phyloP scores from a whole-genome alignment of 1,284 basidiomycete species.

The Stygiomarasmius scandens region DNA sequence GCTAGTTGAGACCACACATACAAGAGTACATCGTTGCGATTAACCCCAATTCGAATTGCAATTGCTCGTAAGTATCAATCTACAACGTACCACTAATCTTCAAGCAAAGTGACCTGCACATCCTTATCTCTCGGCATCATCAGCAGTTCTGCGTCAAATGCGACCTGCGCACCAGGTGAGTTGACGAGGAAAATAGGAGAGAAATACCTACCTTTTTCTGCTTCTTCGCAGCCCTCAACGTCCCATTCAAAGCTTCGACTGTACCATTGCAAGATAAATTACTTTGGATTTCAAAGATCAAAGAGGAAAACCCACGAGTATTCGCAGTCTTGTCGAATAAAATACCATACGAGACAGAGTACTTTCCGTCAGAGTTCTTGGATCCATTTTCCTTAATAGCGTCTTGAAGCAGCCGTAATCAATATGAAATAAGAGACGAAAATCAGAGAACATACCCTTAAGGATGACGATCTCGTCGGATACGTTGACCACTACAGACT shows the following conservation, averaged over 20 bases:
- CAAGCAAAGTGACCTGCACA: constrained; percentile 41
- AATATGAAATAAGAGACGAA: neutral
- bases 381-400: constrained; percentile 45
- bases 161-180: constrained; percentile 33
- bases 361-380: constrained; percentile 36
- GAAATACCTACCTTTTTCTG: constrained; percentile 43
- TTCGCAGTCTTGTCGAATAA: constrained; percentile 49
- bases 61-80: too few relatives aligned
- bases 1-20: too few relatives aligned
- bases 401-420: constrained; percentile 22
- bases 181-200: neutral
- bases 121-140: constrained; percentile 52
- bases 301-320: constrained; percentile 33
- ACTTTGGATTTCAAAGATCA: neutral
- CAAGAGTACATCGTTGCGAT: too few relatives aligned
- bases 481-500: constrained; percentile 25
- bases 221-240: constrained; percentile 44
- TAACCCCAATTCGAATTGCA: too few relatives aligned
- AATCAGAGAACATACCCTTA: constrained; percentile 26
- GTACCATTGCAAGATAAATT: neutral
- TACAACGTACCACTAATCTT: constrained; percentile 23
- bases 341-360: constrained; percentile 40
- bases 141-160: constrained; percentile 44
- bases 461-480: constrained; percentile 38
- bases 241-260: constrained; percentile 52